These are phyloP conservation scores for Amaranthus palmeri DNA, from an alignment of 148 eudicot genomes.

Conservation along the genomic window DNA sequence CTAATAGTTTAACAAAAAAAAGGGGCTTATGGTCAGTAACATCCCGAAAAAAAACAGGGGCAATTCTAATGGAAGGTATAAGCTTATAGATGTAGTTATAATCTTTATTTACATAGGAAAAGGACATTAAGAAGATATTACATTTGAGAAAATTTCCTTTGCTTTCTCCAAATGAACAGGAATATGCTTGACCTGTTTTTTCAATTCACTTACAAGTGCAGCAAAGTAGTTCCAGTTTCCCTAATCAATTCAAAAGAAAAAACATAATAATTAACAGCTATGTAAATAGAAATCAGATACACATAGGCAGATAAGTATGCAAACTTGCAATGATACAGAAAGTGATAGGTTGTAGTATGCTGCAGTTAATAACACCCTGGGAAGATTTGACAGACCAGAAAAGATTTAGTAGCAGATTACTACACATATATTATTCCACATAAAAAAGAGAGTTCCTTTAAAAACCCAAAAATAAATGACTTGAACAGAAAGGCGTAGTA, in stretches of 20 bases:
- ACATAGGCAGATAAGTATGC: not conserved
- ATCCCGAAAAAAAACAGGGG: not conserved
- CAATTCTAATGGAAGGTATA: not conserved
- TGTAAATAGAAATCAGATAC: not conserved
- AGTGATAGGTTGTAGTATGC: not conserved
- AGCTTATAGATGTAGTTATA: not conserved
- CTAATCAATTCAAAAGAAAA: slow-evolving; percentile 33
- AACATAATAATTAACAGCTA: slow-evolving; percentile 13
- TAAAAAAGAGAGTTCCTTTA: not conserved
- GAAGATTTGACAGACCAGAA: not conserved
- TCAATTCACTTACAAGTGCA: slow-evolving; percentile 84
- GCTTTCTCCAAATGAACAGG: slow-evolving; percentile 94
- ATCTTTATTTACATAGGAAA: not conserved
- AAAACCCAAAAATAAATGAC: not conserved
- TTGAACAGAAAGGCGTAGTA: not conserved
- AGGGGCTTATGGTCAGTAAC: not conserved
- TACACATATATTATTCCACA: not conserved
- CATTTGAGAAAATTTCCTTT: slow-evolving; percentile 82
- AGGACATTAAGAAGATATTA: slow-evolving; percentile 27
- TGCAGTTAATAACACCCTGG: not conserved
- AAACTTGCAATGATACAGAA: not conserved
- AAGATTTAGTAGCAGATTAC: not conserved
- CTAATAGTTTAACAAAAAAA: not conserved
- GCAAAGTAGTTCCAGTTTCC: slow-evolving; percentile 99
- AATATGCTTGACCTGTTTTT: slow-evolving; percentile 78